Base-by-base conservation (phyloP, 2,329 filamentous ascomycete species). In the Fusarium sp. region DNA sequence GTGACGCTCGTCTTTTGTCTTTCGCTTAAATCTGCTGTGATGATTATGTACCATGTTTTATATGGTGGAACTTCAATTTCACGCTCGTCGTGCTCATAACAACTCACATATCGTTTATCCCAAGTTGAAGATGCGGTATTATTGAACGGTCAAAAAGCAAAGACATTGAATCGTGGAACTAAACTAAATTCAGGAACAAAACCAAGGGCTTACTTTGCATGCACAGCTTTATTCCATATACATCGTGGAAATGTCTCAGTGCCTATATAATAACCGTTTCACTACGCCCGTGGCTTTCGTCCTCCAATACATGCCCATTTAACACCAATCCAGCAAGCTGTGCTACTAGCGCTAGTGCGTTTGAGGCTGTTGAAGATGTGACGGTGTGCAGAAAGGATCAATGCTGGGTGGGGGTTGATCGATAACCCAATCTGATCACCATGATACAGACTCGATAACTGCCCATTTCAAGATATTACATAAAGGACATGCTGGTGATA, bases 361-460 rank as follows among this genome's bases (percentile, higher is more conserved):
- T 69, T 71, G 69, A 69, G 50, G 59, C 42, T 65, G 42, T 69
- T 69, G 59, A 69, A 64, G 59, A 65, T 71, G 69, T 27, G 38
- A 69, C 45, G 35, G 64, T 50, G 49, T 44, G 48, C 40, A 11
- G 41, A 60, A 38, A 58, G 20, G 38, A 48, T 67, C 48, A 67
- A 54, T 48, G 23, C 37, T 12, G 37, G 30, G 63, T 71, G 45
- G 68, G 69, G 64, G 69, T 60, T 57, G n/a, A 26, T 54, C 20
- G 37, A 61, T 37, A 53, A 40, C 30, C 42, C 54, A 42, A 52
- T 58, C 38, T 59, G 44, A 46, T 48, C 45, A 30, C 32, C 27
- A 42, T 48, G 42, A 50, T 35, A 30, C 18, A 45, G 49, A 57
- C 32, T 23, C 20, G 42, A 38, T 42, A 55, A 58, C 33, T 44